Base-by-base conservation (phyloP, 495 filamentous ascomycete genomes). In the Penicillium coffeae region DNA sequence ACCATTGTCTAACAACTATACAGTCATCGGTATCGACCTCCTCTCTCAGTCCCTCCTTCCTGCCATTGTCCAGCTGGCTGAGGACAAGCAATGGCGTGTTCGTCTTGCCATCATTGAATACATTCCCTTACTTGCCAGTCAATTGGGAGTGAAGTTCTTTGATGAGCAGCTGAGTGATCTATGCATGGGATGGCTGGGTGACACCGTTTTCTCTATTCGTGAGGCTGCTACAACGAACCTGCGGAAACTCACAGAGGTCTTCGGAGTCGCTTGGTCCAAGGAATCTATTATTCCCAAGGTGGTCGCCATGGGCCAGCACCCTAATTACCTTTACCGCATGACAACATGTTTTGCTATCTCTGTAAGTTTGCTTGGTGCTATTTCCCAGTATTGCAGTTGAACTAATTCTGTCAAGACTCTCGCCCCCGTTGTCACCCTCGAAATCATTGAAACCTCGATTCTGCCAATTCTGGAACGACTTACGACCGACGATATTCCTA, bases 71-170 rank as follows among this genome's bases (percentile, higher is more conserved):
- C 90, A 96, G 60, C 79, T 98, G 51, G 93, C 93, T 47, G 93
- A 97, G 69, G 93, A 98, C 69, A 98, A 98, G 79, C 92, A 98
- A 76, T 98, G 93, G 93, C 88, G 93, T 60, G 93, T 98, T 50
- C 87, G 93, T 43, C 78, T 98, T 43, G 93, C 93, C 39, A 98
- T 98, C 60, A 98, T 98, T 63, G 91, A 97, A 79, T 96, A 98
- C 71, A 96, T 98, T 61, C 93, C 93, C 19, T 79, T 98, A 38
- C 85, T 98, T 33, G 94, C 94, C 38, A 90, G 89, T 58, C 93
- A 98, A 63, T 78, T 98, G 13, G 93, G 93, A 35, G 93, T 97
- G 45, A 84, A 93, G 60, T 98, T 98, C 77, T 98, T 98, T 69
- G 90, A 98, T 63, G 90, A 98, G 66, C 93, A 97, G 70, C 80